These are phyloP conservation scores for Physaria fendleri DNA, from an alignment of 345 rosid species.

Conservation along the genomic window DNA sequence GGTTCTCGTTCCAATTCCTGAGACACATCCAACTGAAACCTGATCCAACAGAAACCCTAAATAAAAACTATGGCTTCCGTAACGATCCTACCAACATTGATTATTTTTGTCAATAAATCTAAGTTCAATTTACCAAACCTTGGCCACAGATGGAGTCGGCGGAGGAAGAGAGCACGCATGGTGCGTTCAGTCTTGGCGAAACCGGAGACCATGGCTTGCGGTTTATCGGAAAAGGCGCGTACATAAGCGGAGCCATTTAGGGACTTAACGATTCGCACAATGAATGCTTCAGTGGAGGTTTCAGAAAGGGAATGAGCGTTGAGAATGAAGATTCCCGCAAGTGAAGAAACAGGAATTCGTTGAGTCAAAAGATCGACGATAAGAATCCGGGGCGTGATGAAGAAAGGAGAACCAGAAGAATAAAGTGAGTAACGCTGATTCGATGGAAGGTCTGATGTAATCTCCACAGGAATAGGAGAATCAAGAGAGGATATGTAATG, in stretches of 20 bases:
- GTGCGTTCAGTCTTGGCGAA: conserved; percentile 86
- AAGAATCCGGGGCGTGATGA: conserved; percentile 82
- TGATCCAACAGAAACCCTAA: conserved; percentile 44
- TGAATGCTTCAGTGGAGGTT: conserved; percentile 89
- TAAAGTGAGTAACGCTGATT: conserved; percentile 72
- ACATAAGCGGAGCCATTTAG: conserved; percentile 41
- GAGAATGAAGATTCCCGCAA: conserved; percentile 62
- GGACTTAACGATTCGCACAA: conserved; percentile 62
- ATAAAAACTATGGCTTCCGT: neutral
- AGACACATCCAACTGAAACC: conserved; percentile 91
- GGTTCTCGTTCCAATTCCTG: conserved; percentile 80
- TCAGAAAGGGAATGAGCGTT: conserved; percentile 65
- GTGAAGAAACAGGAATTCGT: conserved; percentile 48
- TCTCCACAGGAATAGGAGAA: conserved; percentile 45
- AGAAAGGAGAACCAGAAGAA: conserved; percentile 58
- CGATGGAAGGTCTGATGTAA: conserved; percentile 78
- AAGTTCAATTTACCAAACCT: conserved; percentile 55
- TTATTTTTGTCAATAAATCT: neutral
- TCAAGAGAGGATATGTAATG: conserved; percentile 33
- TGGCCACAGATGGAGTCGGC: conserved; percentile 80
- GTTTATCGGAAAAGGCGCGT: conserved; percentile 72
- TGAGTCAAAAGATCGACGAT: conserved; percentile 75
- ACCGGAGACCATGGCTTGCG: conserved; percentile 86
- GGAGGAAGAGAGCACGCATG: conserved; percentile 67
- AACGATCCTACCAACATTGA: neutral